Percentiles rank a stretch among this genome's conserved stretches.
These are phyloP conservation scores for Syncephalastrum racemosum DNA, from an alignment of 371 early-diverging fungal genomes.

Conservation along the genomic window DNA sequence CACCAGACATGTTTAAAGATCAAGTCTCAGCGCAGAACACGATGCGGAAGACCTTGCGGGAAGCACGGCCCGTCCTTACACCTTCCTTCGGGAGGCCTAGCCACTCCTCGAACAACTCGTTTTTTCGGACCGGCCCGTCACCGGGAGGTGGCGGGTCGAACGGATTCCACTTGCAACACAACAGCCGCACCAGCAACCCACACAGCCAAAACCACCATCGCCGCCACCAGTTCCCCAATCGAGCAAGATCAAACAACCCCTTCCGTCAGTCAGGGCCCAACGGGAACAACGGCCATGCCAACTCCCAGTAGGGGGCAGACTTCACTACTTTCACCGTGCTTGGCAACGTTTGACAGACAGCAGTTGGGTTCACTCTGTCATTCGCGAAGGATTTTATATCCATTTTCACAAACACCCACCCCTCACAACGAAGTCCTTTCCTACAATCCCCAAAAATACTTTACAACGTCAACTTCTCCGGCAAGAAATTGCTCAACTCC, in stretches of 20 bases:
- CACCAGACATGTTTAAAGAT: not conserved
- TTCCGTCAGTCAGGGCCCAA: not conserved
- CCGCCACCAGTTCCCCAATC: not conserved
- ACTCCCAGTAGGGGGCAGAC: not conserved
- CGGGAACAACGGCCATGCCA: slow-evolving; percentile 2
- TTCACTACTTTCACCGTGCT: not conserved
- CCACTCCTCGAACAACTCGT: not conserved
- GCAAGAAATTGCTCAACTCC: slow-evolving; percentile 1
- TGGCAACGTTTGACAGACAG: not conserved
- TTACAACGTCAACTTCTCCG: not conserved
- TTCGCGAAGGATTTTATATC: not conserved
- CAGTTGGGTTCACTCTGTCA: not conserved
- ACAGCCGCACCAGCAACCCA: too few species aligned
- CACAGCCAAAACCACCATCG: too few species aligned
- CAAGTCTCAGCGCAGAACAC: not conserved
- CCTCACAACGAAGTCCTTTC: too few species aligned
- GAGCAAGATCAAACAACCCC: slow-evolving; percentile 4
- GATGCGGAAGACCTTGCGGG: slow-evolving; percentile 1
- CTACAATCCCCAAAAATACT: not conserved
- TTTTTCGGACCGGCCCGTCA: slow-evolving; percentile 1
- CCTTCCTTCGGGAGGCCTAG: too few species aligned
- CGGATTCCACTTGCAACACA: not conserved
- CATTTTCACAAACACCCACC: not conserved
- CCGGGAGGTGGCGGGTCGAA: too few species aligned
- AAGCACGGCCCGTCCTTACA: not conserved